Evolutionary conservation across 768 basidiomycete genomes (phyloP).

Genomic region (Termitomyces sp.): DNA sequence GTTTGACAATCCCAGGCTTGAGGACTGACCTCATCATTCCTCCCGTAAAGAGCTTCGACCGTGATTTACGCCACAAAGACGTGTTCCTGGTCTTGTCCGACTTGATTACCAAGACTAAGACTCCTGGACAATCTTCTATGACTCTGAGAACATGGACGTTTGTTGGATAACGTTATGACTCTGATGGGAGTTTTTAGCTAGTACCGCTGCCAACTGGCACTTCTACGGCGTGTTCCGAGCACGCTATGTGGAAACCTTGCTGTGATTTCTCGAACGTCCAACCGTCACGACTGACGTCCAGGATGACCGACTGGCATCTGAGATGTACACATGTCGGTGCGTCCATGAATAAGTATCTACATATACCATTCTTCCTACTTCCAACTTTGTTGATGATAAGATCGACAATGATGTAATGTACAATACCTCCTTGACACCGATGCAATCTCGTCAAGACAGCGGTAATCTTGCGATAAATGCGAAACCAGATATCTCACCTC

Average conservation of each 20-base stretch:
- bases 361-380: too few species aligned
- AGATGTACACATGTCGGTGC: not conserved
- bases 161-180: not conserved
- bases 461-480: not conserved
- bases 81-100: not conserved
- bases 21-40: not conserved
- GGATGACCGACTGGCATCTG: not conserved
- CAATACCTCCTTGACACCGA: not conserved
- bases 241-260: not conserved
- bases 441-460: not conserved
- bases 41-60: not conserved
- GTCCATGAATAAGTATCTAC: too few species aligned
- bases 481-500: not conserved
- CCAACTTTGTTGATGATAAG: not conserved
- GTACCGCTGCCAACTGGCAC: too few species aligned
- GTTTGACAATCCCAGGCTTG: not conserved
- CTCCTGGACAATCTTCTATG: not conserved
- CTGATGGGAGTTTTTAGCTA: not conserved
- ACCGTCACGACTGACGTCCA: not conserved
- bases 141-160: not conserved
- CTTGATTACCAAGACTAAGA: not conserved
- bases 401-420: not conserved
- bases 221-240: not conserved
- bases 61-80: constrained; percentile 6
- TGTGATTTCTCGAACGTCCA: not conserved